A percentile compares a stretch with the other conserved stretches of the same genome.
These are phyloP conservation scores for Podaxis sp. DNA, from an alignment of 768 basidiomycete genomes.

Conservation along the genomic window DNA sequence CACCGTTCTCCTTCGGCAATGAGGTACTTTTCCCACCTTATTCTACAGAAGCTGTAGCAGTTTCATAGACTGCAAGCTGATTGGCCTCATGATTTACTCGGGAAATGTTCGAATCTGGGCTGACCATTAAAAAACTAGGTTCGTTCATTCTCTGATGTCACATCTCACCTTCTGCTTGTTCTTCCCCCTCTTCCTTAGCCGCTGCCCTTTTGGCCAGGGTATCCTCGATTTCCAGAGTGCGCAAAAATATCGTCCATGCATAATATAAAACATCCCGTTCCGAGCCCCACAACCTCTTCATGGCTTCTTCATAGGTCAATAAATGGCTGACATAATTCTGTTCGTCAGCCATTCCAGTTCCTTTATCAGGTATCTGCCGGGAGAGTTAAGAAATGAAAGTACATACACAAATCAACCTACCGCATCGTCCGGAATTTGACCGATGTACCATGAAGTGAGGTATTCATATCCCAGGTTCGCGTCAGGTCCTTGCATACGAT, in stretches of 20 bases:
- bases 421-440: constrained; percentile 50
- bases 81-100: constrained; percentile 1
- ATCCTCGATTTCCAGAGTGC: constrained; percentile 21
- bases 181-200: not conserved
- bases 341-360: constrained; percentile 63
- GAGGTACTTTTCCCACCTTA: not conserved
- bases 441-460: constrained; percentile 55
- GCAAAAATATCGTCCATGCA: constrained; percentile 37
- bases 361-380: constrained; percentile 40
- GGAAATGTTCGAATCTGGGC: not conserved
- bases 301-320: constrained; percentile 44
- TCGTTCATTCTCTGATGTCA: not conserved
- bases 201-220: not conserved
- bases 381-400: not conserved
- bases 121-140: not conserved
- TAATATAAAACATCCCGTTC: constrained; percentile 37
- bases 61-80: not conserved
- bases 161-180: not conserved
- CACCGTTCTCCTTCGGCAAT: not conserved
- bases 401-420: constrained; percentile 31
- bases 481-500: constrained; percentile 7
- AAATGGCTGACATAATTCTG: constrained; percentile 45
- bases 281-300: constrained; percentile 25
- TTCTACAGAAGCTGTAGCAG: not conserved
- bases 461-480: constrained; percentile 46